These are phyloP conservation scores for Boeremia exigua DNA, from an alignment of 2,329 filamentous ascomycete species.

Conservation along the genomic window DNA sequence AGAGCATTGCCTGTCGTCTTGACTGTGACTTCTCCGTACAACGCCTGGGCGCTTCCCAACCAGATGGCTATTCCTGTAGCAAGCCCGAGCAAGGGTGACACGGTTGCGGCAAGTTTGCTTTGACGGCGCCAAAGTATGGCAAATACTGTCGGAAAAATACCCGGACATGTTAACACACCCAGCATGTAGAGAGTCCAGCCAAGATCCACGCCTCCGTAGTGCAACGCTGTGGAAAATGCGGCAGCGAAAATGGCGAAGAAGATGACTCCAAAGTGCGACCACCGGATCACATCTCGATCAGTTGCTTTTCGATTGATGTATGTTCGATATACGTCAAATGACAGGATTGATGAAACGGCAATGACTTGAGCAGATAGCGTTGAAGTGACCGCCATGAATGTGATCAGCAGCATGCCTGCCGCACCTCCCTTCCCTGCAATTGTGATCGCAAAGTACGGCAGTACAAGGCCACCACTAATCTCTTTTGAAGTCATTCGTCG, in stretches of 20 bases:
- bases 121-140: conserved; percentile 81
- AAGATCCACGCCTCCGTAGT: conserved; percentile 61
- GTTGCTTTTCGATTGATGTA: conserved; percentile 79
- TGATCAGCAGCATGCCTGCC: conserved; percentile 36
- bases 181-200: conserved; percentile 88
- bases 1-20: conserved; percentile 63
- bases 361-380: conserved; percentile 52
- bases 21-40: conserved; percentile 33
- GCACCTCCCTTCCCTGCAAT: conserved; percentile 27
- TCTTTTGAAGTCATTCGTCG: conserved; percentile 17
- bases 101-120: conserved; percentile 73
- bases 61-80: conserved; percentile 14
- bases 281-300: conserved; percentile 76
- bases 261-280: conserved; percentile 74
- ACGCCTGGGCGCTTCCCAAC: conserved; percentile 18
- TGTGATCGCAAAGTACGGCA: conserved; percentile 28
- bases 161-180: conserved; percentile 82
- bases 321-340: conserved; percentile 84
- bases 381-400: conserved; percentile 55
- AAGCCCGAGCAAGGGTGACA: conserved; percentile 11
- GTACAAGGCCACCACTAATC: conserved; percentile 24
- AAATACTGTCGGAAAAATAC: conserved; percentile 79
- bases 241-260: conserved; percentile 78
- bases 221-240: conserved; percentile 73
- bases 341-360: conserved; percentile 82